Evolutionary conservation across 345 rosid species (phyloP), one percentile per base, ranked within the genome.

Genomic region (Syzygium aromaticum): DNA sequence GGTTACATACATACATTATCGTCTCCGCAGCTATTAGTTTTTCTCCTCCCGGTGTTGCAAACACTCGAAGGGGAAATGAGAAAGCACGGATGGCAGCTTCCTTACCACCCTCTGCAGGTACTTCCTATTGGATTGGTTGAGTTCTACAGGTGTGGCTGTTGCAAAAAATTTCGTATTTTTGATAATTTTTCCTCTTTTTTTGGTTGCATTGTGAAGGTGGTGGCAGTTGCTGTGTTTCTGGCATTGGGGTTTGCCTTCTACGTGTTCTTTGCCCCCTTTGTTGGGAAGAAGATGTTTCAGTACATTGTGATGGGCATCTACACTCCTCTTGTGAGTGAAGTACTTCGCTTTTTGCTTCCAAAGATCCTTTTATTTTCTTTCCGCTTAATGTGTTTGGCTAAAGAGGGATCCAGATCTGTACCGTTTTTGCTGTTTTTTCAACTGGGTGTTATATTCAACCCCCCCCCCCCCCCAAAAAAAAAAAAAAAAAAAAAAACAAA

Each of bases 1-100:
- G 49, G 80, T 73, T 22, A 33, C 49, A 40, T 22, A 33, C 49
- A 40, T 73, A 33, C 80, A 73, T 73, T 73, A 33, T 73, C 80
- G 80, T 73, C 80, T 73, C 80, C 89, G 86, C 89, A 84, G 28
- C 11, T 23, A 46, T 86, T 91, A 89, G 88, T 64, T 88, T 77
- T 88, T 85, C 83, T 87, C 63, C 87, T 89, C 87, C 87, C 87
- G 88, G 88, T 86, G 27, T 51, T 89, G 88, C 89, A 87, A 89
- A 93, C 56, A 91, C 92, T 94, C 90, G 84, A 87, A 87, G 21
- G 23, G 88, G 88, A 89, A 89, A 98, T 98, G 99, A 96, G 99
- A 94, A 98, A 95, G 91, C 94, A 98, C 90, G 99, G 99, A 92
- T 98, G 99, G 99, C 96, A 98, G 88, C 97, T 98, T 87, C 99